Percentiles rank a stretch among this genome's conserved stretches.
Conservation (phyloP, 139 green algal genomes). For the Tetraselmis chui region DNA sequence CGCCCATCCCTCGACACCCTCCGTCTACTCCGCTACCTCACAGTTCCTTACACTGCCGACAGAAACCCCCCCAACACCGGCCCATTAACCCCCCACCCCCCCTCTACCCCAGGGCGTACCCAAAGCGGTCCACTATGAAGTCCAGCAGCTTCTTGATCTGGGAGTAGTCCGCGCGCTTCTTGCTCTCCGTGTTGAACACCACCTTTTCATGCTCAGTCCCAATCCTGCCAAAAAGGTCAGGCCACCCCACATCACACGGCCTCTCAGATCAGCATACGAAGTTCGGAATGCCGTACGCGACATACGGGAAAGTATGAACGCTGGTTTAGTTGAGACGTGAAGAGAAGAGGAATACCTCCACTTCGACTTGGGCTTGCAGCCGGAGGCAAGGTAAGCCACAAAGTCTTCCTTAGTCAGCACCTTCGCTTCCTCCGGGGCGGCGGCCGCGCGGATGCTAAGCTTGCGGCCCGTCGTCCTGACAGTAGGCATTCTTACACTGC, state of each 20-base stretch:
- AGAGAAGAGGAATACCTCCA: conserved; percentile 52
- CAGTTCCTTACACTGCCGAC: no score
- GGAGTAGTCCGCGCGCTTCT: conserved; percentile 61
- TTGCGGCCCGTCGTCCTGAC: no score
- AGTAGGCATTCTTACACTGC: no score
- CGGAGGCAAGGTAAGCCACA: conserved; percentile 62
- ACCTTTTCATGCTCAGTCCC: conserved; percentile 99
- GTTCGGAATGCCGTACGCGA: not conserved
- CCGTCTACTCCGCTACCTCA: no score
- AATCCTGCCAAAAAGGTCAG: conserved; percentile 84
- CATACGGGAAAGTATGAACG: not conserved
- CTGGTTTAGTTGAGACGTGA: not conserved
- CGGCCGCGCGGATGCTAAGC: not conserved
- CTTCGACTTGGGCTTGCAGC: conserved; percentile 69
- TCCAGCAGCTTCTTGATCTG: conserved; percentile 74
- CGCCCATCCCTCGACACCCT: no score
- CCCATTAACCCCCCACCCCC: no score
- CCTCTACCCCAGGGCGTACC: not conserved
- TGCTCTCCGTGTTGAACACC: conserved; percentile 66
- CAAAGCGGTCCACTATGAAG: conserved; percentile 31
- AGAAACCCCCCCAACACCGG: no score
- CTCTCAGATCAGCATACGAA: not conserved
- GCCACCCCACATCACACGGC: no score
- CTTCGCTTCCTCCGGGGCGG: not conserved
- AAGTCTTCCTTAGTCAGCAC: conserved; percentile 66